Evolutionary conservation across 2,329 filamentous ascomycete genomes (phyloP), one percentile per base, ranked within the genome.

Genomic region (Cladobotryum protrusum): DNA sequence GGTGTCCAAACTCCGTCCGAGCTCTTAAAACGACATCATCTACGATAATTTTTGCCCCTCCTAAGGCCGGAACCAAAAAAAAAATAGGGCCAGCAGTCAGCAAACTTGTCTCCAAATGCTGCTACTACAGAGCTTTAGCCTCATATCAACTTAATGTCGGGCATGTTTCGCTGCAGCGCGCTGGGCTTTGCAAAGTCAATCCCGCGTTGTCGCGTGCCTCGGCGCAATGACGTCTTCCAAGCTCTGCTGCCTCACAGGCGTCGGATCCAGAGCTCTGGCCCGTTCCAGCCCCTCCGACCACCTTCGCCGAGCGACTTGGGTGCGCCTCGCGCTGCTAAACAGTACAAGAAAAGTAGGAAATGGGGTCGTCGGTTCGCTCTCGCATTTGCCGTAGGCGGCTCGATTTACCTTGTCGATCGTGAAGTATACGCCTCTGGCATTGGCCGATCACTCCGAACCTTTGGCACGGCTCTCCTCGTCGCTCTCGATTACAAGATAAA

Each of bases 401-500:
- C 76, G 5, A 65, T 83, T 47, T 95, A 89, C 65, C 67, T 81
- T 9, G 61, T 85, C 53, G 93, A 99, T 69, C 78, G 69, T 13
- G 78, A 86, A 56, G 75, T 87, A 62, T 95, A 93, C 68, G 88
- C 89, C 45, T 85, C 87, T 1, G 86, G 88, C 12, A 71, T 96
- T 20, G 82, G 79, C 35, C 86, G 93, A 49, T 92, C 87, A 19
- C 68, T 87, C 39, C 85, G 86, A 39, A 96, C 93, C 0, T 96
- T 97, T 66, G 77, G 78, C 37, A 82, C 82, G 3, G 92, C 90
- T 7, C 72, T 95, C 11, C 63, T 91, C 42, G 87, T 95, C 14
- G 92, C 91, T 1, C 63, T 91, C 19, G 93, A 99, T 72, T 97
- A 99, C 75, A 97, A 96, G 72, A 75, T 97, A 67, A 97, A 99